A percentile compares a stretch with the other conserved stretches of the same genome.
Conservation (phyloP, 495 filamentous ascomycete species). For the Neurospora sp. region DNA sequence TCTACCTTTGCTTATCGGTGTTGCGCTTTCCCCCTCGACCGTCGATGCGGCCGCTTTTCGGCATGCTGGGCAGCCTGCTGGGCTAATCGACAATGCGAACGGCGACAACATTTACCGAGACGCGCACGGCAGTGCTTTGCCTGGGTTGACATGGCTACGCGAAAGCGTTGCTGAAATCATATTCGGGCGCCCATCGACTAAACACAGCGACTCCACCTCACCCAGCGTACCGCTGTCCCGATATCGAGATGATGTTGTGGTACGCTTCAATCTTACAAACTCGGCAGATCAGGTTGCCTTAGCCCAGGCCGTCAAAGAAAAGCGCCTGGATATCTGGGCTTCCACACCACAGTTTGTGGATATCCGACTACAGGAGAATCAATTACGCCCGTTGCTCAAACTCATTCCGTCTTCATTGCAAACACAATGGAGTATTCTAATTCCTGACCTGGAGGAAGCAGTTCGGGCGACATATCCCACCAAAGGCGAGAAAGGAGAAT, state of each 20-base stretch:
- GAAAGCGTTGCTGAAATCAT: constrained; percentile 54
- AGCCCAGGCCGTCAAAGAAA: constrained; percentile 58
- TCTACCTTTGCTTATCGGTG: constrained; percentile 10
- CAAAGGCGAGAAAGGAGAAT: constrained; percentile 3
- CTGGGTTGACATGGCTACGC: constrained; percentile 45
- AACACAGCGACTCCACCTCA: constrained; percentile 9
- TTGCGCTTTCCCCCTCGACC: constrained; percentile 15
- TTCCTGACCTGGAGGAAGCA: constrained; percentile 70
- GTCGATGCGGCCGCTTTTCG: constrained; percentile 10
- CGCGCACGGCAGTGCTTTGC: constrained; percentile 17
- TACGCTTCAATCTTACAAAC: constrained; percentile 73
- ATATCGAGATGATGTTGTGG: constrained; percentile 74
- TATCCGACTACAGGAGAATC: constrained; percentile 66
- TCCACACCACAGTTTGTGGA: constrained; percentile 79
- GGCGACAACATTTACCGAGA: background rate
- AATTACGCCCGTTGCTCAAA: constrained; percentile 72
- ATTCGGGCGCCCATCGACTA: constrained; percentile 42
- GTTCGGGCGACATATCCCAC: constrained; percentile 69
- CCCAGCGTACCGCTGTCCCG: constrained; percentile 43
- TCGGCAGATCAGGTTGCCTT: constrained; percentile 61
- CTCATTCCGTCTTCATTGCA: constrained; percentile 62
- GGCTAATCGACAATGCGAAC: background rate
- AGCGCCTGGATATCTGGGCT: constrained; percentile 86
- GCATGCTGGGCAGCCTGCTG: constrained; percentile 1
- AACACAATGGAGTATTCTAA: constrained; percentile 59